These are phyloP conservation scores for Aspergillus hiratsukae DNA, from an alignment of 2,329 filamentous ascomycete genomes.

Conservation along the genomic window DNA sequence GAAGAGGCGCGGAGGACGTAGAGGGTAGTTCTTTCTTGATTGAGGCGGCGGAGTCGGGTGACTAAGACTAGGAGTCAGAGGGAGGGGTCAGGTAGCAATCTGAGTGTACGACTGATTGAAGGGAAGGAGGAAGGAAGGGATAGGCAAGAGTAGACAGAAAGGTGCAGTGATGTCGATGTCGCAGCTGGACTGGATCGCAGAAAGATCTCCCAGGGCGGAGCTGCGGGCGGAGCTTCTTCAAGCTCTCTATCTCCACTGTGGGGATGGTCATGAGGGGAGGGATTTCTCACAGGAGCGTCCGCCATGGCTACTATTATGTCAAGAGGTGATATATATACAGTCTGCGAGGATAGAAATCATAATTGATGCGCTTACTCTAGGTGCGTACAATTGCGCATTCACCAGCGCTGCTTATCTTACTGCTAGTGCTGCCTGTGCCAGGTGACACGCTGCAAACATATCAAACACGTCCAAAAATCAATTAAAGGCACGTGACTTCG, in stretches of 20 bases:
- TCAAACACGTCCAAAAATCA: conserved; percentile 8
- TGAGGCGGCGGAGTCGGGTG: neutral
- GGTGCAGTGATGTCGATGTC: neutral
- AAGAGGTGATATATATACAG: neutral
- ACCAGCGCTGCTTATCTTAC: neutral
- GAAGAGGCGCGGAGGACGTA: neutral
- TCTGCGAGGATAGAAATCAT: neutral
- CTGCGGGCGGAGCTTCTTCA: neutral
- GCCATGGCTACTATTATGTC: neutral
- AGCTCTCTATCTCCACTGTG: neutral
- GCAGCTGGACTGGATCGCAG: neutral
- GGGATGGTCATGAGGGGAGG: neutral
- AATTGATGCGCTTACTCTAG: neutral
- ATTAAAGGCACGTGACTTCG: conserved; percentile 14
- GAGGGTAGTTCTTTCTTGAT: neutral
- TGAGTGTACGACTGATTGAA: neutral
- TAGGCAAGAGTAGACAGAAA: neutral
- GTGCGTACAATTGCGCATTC: neutral
- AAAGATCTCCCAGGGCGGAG: neutral
- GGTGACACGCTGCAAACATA: conserved; percentile 10
- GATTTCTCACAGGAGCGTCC: neutral
- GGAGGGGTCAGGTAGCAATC: neutral
- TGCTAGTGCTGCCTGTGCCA: neutral
- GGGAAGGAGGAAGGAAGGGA: neutral
- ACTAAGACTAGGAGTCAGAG: neutral